These are phyloP conservation scores for Lycium ferocissimum DNA, from an alignment of 257 asterid species.

Conservation along the genomic window DNA sequence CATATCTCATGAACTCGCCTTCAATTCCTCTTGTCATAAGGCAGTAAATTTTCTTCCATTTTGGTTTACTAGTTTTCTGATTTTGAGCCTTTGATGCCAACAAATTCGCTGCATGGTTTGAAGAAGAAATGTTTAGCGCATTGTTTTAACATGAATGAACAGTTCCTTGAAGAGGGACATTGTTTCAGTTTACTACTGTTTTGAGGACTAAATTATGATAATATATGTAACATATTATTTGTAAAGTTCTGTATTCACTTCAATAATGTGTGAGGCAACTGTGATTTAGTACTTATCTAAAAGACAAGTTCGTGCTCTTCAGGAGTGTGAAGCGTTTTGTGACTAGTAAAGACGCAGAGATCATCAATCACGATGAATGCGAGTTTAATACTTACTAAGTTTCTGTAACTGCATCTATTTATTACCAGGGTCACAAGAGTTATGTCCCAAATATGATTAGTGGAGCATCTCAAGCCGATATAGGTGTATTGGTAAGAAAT, in stretches of 20 bases:
- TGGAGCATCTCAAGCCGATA: constrained; percentile 99
- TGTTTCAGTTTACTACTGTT: not conserved
- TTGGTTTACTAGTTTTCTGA: not conserved
- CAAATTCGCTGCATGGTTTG: constrained; percentile 11
- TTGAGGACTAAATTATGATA: not conserved
- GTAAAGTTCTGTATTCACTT: not conserved
- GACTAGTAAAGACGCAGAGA: constrained; percentile 5
- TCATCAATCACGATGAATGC: not conserved
- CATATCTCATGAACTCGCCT: not conserved
- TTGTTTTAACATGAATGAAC: not conserved
- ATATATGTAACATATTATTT: not conserved
- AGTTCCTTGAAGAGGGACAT: not conserved
- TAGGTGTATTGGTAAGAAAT: constrained; percentile 80
- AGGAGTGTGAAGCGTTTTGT: not conserved
- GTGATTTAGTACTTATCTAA: not conserved
- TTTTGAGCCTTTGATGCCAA: not conserved
- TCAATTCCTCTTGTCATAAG: not conserved
- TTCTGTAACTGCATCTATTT: not conserved
- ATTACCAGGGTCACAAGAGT: constrained; percentile 90
- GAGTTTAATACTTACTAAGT: not conserved
- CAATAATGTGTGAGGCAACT: not conserved
- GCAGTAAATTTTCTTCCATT: not conserved
- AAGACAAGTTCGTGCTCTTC: not conserved
- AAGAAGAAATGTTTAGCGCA: not conserved
- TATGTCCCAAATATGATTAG: constrained; percentile 97